A percentile compares a stretch with the other conserved stretches of the same genome.
phyloP scores from a whole-genome alignment of 2,329 filamentous ascomycete genomes.

The Clonostachys solani region DNA sequence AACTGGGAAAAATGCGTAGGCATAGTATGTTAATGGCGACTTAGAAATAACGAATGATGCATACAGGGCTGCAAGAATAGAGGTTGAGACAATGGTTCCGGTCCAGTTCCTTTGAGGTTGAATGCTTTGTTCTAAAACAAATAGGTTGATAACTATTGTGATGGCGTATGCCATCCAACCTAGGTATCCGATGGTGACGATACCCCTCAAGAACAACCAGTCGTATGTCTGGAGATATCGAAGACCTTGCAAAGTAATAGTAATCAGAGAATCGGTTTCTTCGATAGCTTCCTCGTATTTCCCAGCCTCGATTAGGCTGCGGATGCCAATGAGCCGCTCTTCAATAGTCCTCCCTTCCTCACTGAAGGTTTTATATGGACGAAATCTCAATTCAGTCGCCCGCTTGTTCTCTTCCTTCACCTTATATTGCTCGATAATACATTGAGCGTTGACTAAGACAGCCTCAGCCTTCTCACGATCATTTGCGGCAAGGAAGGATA shows the following conservation, averaged over 20 bases:
- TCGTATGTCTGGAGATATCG: slow-evolving; percentile 97
- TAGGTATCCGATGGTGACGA: slow-evolving; percentile 87
- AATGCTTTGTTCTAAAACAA: slow-evolving; percentile 72
- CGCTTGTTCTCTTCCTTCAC: slow-evolving; percentile 89
- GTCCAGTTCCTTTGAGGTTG: slow-evolving; percentile 57
- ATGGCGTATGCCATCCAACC: slow-evolving; percentile 94
- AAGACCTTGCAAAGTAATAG: slow-evolving; percentile 73
- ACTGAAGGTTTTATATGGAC: slow-evolving; percentile 68
- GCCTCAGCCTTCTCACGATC: slow-evolving; percentile 78
- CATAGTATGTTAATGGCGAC: slow-evolving; percentile 82
- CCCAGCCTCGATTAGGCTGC: slow-evolving; percentile 59
- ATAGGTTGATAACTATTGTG: slow-evolving; percentile 82
- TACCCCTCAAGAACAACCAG: slow-evolving; percentile 88
- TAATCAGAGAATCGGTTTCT: slow-evolving; percentile 72
- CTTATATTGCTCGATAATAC: slow-evolving; percentile 91
- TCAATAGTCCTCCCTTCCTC: slow-evolving; percentile 59
- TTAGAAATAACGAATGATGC: slow-evolving; percentile 75
- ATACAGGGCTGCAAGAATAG: slow-evolving; percentile 70
- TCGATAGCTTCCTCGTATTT: slow-evolving; percentile 74
- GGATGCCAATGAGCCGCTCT: slow-evolving; percentile 64
- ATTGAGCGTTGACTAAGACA: slow-evolving; percentile 76
- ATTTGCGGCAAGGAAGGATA: slow-evolving; percentile 73
- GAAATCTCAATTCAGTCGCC: slow-evolving; percentile 70
- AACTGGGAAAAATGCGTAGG: slow-evolving; percentile 87
- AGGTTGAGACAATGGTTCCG: slow-evolving; percentile 66